These are phyloP conservation scores for Fusarium papillatum DNA, from an alignment of 2,329 filamentous ascomycete species.

Conservation along the genomic window DNA sequence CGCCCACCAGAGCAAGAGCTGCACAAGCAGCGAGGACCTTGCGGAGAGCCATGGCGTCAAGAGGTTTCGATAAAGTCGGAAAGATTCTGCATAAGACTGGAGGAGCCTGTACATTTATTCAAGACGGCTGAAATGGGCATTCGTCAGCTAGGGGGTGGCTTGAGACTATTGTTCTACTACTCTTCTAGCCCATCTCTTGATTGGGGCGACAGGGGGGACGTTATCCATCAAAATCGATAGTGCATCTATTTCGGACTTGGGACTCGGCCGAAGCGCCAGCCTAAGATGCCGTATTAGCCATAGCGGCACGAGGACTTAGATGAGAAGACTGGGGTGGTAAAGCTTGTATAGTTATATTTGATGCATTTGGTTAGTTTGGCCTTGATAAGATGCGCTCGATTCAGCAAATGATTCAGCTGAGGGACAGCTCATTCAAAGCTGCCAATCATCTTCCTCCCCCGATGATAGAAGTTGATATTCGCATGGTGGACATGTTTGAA, in stretches of 20 bases:
- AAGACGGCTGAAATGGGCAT: background rate
- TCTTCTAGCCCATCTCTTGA: background rate
- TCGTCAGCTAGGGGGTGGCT: conserved; percentile 1
- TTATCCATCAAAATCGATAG: background rate
- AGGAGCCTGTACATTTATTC: background rate
- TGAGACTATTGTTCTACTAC: background rate
- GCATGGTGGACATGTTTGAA: too few species aligned
- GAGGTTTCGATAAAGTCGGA: background rate
- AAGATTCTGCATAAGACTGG: background rate
- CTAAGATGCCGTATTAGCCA: background rate
- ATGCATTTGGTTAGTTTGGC: background rate
- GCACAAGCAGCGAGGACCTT: background rate
- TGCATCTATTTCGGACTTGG: background rate
- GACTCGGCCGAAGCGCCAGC: background rate
- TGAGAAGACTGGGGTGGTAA: background rate
- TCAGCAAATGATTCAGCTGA: background rate
- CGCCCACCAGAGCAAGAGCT: background rate
- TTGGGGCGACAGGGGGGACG: background rate
- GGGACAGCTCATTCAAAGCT: background rate
- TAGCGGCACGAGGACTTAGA: background rate
- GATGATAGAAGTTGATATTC: too few species aligned
- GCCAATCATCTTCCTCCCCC: too few species aligned
- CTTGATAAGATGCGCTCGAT: background rate
- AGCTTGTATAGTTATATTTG: too few species aligned
- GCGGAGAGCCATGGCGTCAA: background rate